Conservation (phyloP, 495 filamentous ascomycete genomes). For the Annulohypoxylon moriforme region DNA sequence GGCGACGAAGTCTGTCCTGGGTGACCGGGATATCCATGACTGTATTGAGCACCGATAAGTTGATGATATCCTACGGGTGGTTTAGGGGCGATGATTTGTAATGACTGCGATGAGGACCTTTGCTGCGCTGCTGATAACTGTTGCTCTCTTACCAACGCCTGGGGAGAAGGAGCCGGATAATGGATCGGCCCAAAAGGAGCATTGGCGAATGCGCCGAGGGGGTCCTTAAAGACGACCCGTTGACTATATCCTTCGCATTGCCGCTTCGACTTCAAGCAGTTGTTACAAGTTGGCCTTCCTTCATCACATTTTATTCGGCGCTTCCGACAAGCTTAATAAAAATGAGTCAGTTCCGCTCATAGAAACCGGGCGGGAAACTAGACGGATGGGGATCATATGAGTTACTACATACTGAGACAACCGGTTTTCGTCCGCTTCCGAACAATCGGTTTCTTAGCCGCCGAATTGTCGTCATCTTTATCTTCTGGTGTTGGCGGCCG, state of each 20-base stretch:
- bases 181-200: constrained; percentile 51
- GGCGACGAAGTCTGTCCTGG: constrained; percentile 37
- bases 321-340: constrained; percentile 80
- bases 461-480: constrained; percentile 45
- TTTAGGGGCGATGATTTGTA: constrained; percentile 58
- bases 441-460: constrained; percentile 50
- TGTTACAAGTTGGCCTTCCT: constrained; percentile 86
- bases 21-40: constrained; percentile 45
- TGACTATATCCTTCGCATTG: constrained; percentile 95
- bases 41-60: constrained; percentile 42
- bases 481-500: constrained; percentile 42
- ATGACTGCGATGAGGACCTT: constrained; percentile 47
- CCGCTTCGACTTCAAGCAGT: constrained; percentile 95
- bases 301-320: constrained; percentile 98
- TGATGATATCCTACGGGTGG: constrained; percentile 47
- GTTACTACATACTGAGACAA: constrained; percentile 80
- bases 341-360: constrained; percentile 33
- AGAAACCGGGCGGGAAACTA: constrained; percentile 2
- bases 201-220: constrained; percentile 69
- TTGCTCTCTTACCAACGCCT: constrained; percentile 46
- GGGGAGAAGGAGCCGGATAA: constrained; percentile 46
- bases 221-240: constrained; percentile 91
- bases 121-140: constrained; percentile 53
- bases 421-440: constrained; percentile 95
- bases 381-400: constrained; percentile 1